A percentile compares a stretch with the other conserved stretches of the same genome.
phyloP scores from a whole-genome alignment of 768 basidiomycete species.

The Calocera viscosa region DNA sequence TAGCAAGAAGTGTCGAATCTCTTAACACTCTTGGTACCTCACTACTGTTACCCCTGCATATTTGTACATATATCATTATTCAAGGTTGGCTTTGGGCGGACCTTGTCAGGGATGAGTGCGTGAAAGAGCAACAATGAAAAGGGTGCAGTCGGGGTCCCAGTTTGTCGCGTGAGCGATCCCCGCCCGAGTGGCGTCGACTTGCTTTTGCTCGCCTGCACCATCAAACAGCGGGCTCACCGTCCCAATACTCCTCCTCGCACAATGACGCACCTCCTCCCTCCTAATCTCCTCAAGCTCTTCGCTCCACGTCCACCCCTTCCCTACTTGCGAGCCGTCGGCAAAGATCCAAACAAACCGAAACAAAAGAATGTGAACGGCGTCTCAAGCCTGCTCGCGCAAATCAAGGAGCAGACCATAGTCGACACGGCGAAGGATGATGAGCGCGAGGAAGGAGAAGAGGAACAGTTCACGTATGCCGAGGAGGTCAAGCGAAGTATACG shows the following conservation, averaged over 20 bases:
- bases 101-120: not conserved
- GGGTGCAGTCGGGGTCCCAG: too few species aligned
- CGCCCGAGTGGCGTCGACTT: not conserved
- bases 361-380: slow-evolving; percentile 64
- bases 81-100: not conserved
- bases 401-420: slow-evolving; percentile 68
- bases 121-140: too few species aligned
- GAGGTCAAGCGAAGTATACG: slow-evolving; percentile 49
- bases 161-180: too few species aligned
- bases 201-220: not conserved
- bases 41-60: not conserved
- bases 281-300: slow-evolving; percentile 93
- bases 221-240: not conserved
- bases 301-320: slow-evolving; percentile 83
- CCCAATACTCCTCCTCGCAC: not conserved
- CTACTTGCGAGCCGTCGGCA: slow-evolving; percentile 73
- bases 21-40: not conserved
- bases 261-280: slow-evolving; percentile 74
- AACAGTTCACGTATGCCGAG: slow-evolving; percentile 58
- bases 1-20: not conserved
- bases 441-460: slow-evolving; percentile 13
- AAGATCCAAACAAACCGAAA: slow-evolving; percentile 62
- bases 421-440: slow-evolving; percentile 28
- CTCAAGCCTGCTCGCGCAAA: slow-evolving; percentile 53
- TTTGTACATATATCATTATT: not conserved